Conservation (phyloP, 1,284 basidiomycete species). For the Termitomyces sp. region DNA sequence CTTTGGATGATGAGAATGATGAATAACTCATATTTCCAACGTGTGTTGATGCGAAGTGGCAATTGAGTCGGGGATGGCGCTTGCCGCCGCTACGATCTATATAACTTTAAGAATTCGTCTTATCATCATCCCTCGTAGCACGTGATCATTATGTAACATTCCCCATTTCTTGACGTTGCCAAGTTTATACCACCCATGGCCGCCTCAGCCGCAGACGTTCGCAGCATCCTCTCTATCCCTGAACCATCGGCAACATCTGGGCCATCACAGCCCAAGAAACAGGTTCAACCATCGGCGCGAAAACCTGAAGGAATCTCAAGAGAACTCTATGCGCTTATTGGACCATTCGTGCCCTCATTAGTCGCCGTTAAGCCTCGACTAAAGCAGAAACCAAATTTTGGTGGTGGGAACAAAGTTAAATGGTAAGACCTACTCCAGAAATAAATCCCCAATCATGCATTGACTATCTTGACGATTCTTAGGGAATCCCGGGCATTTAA, state of each 20-base stretch:
- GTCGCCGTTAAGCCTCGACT: constrained; percentile 77
- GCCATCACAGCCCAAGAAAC: constrained; percentile 40
- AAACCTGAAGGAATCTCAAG: constrained; percentile 90
- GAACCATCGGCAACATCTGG: constrained; percentile 35
- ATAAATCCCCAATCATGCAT: background rate
- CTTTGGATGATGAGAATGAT: too few species aligned
- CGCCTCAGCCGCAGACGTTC: constrained; percentile 73
- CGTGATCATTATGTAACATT: too few species aligned
- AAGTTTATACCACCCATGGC: too few species aligned
- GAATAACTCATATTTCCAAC: too few species aligned
- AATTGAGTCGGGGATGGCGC: too few species aligned
- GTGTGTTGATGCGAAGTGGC: too few species aligned
- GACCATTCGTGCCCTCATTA: constrained; percentile 83
- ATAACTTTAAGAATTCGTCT: too few species aligned
- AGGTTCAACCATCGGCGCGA: constrained; percentile 33
- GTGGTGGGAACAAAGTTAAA: constrained; percentile 57
- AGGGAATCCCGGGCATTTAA: constrained; percentile 77
- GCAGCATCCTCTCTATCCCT: constrained; percentile 71
- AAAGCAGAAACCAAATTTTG: constrained; percentile 78
- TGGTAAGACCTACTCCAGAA: constrained; percentile 39
- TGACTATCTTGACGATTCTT: constrained; percentile 5
- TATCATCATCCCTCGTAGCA: too few species aligned
- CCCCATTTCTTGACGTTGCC: too few species aligned
- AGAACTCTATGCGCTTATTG: constrained; percentile 92
- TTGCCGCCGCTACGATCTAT: too few species aligned